These are phyloP conservation scores for Megacollybia marginata DNA, from an alignment of 768 basidiomycete species.

Conservation along the genomic window DNA sequence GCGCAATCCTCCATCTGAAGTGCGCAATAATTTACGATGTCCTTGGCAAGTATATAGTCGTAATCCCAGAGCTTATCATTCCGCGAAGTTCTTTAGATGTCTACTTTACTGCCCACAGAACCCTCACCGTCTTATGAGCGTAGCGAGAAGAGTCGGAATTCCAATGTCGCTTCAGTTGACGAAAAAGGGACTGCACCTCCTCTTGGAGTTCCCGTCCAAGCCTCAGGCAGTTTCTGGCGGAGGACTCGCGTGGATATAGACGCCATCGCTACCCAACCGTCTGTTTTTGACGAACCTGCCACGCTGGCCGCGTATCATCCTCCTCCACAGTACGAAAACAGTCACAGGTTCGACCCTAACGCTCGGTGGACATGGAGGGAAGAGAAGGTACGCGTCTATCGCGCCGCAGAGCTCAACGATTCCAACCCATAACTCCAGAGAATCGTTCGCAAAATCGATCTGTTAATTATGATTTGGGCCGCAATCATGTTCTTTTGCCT, in stretches of 20 bases:
- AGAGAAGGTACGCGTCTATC: slow-evolving; percentile 37
- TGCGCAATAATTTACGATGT: no score
- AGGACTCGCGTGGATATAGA: slow-evolving; percentile 31
- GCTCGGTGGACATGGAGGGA: slow-evolving; percentile 71
- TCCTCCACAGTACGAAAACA: slow-evolving; percentile 48
- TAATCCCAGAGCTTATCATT: no score
- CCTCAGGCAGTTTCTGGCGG: slow-evolving; percentile 13
- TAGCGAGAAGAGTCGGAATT: no score
- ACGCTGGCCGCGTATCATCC: slow-evolving; percentile 45
- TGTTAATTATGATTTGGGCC: slow-evolving; percentile 53
- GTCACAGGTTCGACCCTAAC: slow-evolving; percentile 54
- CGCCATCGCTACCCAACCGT: slow-evolving; percentile 50
- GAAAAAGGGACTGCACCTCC: slow-evolving; percentile 16
- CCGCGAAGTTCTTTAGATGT: no score
- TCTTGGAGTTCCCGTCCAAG: slow-evolving; percentile 23
- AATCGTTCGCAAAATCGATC: slow-evolving; percentile 54
- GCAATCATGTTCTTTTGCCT: slow-evolving; percentile 58
- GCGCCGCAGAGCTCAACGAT: neutral
- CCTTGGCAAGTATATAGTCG: no score
- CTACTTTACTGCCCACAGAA: no score
- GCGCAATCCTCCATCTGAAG: no score
- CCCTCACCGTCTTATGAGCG: no score
- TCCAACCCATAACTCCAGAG: slow-evolving; percentile 18
- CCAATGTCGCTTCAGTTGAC: slow-evolving; percentile 5
- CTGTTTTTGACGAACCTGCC: slow-evolving; percentile 53